Evolutionary conservation across 371 early-diverging fungal genomes (phyloP).

Genomic region (Mortierella sp.): DNA sequence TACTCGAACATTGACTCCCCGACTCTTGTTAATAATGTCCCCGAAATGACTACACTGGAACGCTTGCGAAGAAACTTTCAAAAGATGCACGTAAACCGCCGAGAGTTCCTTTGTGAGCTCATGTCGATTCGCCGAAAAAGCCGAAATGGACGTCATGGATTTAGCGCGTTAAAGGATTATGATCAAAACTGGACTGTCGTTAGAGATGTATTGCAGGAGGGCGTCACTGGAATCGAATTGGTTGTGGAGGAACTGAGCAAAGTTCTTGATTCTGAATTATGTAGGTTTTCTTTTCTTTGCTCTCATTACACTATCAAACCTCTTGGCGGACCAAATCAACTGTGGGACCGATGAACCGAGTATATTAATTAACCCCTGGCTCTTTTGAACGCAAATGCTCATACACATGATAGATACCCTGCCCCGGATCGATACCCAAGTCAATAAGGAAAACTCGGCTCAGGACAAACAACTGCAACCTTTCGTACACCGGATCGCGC

Average conservation of each 20-base stretch:
- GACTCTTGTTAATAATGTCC: slow-evolving; percentile 4
- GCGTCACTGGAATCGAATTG: slow-evolving; percentile 47
- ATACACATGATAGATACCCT: slow-evolving; percentile 37
- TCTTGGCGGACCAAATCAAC: not conserved
- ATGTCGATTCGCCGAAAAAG: slow-evolving; percentile 58
- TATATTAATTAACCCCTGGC: not conserved
- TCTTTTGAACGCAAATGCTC: not conserved
- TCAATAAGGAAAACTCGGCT: slow-evolving; percentile 23
- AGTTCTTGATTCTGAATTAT: slow-evolving; percentile 55
- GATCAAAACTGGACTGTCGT: slow-evolving; percentile 58
- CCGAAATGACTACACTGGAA: slow-evolving; percentile 55
- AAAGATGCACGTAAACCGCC: slow-evolving; percentile 56
- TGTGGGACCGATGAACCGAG: too few relatives aligned
- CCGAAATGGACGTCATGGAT: slow-evolving; percentile 51
- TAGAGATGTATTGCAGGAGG: slow-evolving; percentile 45
- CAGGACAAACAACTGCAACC: slow-evolving; percentile 50
- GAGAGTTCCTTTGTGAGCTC: slow-evolving; percentile 58
- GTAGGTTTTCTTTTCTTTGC: slow-evolving; percentile 34
- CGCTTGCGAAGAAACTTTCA: slow-evolving; percentile 56
- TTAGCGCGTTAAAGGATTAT: slow-evolving; percentile 56
- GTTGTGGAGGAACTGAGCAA: slow-evolving; percentile 55
- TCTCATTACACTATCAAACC: not conserved
- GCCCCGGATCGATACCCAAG: slow-evolving; percentile 52
- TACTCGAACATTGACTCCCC: slow-evolving; percentile 30
- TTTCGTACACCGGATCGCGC: slow-evolving; percentile 57